These are phyloP conservation scores for Metschnikowia lochheadii DNA, from an alignment of 805 yeast species.

Conservation along the genomic window DNA sequence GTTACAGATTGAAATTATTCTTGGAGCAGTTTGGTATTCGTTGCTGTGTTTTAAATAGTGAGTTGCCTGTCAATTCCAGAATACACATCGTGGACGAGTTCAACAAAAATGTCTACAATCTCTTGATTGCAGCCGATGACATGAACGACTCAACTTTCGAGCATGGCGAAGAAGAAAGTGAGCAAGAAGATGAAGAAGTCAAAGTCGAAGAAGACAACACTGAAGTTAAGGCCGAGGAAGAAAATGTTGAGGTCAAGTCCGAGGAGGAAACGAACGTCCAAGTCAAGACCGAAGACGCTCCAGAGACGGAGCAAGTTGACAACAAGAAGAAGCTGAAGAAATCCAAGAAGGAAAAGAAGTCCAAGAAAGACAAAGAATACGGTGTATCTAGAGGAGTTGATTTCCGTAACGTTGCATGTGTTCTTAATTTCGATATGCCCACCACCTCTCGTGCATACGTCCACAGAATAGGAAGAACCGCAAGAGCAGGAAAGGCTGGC, in stretches of 20 bases:
- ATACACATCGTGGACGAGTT: conserved; percentile 93
- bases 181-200: conserved; percentile 25
- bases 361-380: conserved; percentile 65
- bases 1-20: conserved; percentile 85
- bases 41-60: conserved; percentile 85
- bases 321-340: conserved; percentile 2
- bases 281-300: conserved; percentile 6
- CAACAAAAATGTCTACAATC: conserved; percentile 80
- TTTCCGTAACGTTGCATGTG: conserved; percentile 94
- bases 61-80: conserved; percentile 87
- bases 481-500: conserved; percentile 94
- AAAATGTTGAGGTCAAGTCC: neutral
- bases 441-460: conserved; percentile 83
- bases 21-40: conserved; percentile 92
- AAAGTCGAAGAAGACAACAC: neutral
- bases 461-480: conserved; percentile 95
- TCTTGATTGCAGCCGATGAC: conserved; percentile 94
- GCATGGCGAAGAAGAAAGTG: conserved; percentile 46
- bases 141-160: conserved; percentile 53
- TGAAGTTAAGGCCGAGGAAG: neutral
- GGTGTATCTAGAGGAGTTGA: conserved; percentile 98
- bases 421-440: conserved; percentile 91
- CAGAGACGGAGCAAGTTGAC: neutral
- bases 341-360: conserved; percentile 20
- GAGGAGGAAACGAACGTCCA: conserved; percentile 15